phyloP scores from a whole-genome alignment of 2,329 filamentous ascomycete species.

The Arthrocladium fulminans region DNA sequence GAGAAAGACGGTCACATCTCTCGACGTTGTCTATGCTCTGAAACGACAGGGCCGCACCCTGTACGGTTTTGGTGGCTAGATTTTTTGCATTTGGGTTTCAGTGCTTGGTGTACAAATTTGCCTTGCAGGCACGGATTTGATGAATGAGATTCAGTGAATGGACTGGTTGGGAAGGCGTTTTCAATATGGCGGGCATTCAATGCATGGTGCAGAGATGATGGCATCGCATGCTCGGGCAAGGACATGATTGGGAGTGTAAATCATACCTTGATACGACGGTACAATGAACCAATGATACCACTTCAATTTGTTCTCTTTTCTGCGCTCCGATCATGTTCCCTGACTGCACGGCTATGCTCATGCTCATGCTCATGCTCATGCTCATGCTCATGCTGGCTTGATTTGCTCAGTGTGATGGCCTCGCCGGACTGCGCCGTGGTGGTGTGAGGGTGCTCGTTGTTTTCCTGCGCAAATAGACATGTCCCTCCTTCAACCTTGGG shows the following conservation, averaged over 20 bases:
- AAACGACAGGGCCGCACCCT: conserved; percentile 64
- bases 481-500: too few relatives aligned
- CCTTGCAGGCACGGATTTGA: conserved; percentile 2
- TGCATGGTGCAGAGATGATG: not conserved
- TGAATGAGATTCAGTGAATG: conserved; percentile 6
- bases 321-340: too few relatives aligned
- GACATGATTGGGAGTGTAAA: conserved; percentile 1
- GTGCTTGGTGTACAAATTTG: conserved; percentile 7
- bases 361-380: too few relatives aligned
- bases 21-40: conserved; percentile 59
- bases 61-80: conserved; percentile 71
- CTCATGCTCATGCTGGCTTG: too few relatives aligned
- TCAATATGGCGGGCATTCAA: conserved; percentile 6
- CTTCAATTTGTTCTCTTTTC: not conserved
- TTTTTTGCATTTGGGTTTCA: not conserved
- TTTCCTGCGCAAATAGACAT: too few relatives aligned
- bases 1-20: conserved; percentile 68
- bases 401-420: too few relatives aligned
- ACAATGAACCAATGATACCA: conserved; percentile 7
- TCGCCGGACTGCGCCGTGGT: too few relatives aligned
- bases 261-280: not conserved
- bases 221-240: conserved; percentile 2
- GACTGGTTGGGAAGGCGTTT: not conserved
- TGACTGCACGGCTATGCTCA: too few relatives aligned
- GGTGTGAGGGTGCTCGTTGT: too few relatives aligned